phyloP scores from a whole-genome alignment of 2,329 filamentous ascomycete species.

The Sordariomycetes sp. region DNA sequence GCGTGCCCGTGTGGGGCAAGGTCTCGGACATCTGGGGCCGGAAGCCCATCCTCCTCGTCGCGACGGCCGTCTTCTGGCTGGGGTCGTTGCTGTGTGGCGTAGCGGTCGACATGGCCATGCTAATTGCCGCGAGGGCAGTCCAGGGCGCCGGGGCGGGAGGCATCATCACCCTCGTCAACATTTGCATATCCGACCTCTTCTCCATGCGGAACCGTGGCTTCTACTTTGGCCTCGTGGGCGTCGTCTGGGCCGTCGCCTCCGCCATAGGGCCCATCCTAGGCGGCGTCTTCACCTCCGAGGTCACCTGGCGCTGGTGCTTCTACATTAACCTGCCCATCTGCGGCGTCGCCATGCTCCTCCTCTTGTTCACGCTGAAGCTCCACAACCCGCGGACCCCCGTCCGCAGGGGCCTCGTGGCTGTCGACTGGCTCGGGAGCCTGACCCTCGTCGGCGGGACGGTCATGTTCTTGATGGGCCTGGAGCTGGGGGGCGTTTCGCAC shows the following conservation, averaged over 20 bases:
- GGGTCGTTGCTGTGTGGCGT: conserved; percentile 41
- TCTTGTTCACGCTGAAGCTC: conserved; percentile 51
- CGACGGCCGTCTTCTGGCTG: conserved; percentile 38
- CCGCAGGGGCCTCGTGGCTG: conserved; percentile 45
- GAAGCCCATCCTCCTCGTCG: conserved; percentile 36
- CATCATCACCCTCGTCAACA: conserved; percentile 45
- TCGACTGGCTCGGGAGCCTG: conserved; percentile 42
- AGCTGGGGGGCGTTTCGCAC: conserved; percentile 65
- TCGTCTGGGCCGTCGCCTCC: conserved; percentile 51
- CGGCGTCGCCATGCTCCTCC: conserved; percentile 30
- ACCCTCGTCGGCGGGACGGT: conserved; percentile 64
- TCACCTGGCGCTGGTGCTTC: conserved; percentile 59
- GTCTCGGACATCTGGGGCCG: conserved; percentile 45
- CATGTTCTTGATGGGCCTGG: conserved; percentile 76
- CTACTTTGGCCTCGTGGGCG: conserved; percentile 38
- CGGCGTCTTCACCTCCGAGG: conserved; percentile 51
- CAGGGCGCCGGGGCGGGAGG: conserved; percentile 45
- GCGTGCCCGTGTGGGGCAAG: conserved; percentile 58
- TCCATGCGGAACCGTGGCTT: conserved; percentile 34
- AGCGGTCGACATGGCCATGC: conserved; percentile 32
- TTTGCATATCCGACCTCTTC: conserved; percentile 42
- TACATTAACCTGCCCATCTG: conserved; percentile 47
- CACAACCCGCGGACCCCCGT: conserved; percentile 55
- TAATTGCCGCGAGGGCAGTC: conserved; percentile 40
- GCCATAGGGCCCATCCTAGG: conserved; percentile 55